A percentile compares a stretch with the other conserved stretches of the same genome.
Evolutionary conservation across 2,329 filamentous ascomycete genomes (phyloP).

Genomic region (Phialophora expanda): DNA sequence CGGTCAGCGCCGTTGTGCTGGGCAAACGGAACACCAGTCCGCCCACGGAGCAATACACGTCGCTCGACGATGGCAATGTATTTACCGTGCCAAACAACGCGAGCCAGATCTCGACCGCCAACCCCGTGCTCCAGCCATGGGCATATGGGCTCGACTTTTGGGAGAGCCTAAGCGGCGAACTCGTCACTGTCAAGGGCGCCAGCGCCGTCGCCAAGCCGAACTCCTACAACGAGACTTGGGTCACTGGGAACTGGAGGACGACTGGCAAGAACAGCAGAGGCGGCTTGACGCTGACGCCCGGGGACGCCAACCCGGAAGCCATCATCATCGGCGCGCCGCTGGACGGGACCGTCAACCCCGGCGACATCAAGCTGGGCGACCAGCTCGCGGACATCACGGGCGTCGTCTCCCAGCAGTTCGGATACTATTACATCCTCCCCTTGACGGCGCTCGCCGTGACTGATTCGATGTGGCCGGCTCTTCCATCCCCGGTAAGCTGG

Average conservation of each 20-base stretch:
- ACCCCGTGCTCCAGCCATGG: constrained; percentile 65
- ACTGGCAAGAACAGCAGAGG: constrained; percentile 68
- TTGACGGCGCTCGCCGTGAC: constrained; percentile 61
- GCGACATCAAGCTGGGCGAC: constrained; percentile 68
- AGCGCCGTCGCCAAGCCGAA: constrained; percentile 66
- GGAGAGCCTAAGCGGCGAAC: constrained; percentile 71
- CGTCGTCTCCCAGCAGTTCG: constrained; percentile 68
- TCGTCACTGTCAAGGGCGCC: constrained; percentile 66
- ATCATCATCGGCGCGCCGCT: constrained; percentile 69
- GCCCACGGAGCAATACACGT: constrained; percentile 65
- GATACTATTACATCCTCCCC: constrained; percentile 72
- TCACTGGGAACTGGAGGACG: constrained; percentile 67
- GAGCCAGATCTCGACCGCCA: constrained; percentile 61
- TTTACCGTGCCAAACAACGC: constrained; percentile 69
- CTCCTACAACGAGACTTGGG: constrained; percentile 71
- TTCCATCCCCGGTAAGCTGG: constrained; percentile 55
- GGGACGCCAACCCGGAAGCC: constrained; percentile 71
- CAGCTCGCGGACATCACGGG: constrained; percentile 69
- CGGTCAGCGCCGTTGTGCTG: constrained; percentile 64
- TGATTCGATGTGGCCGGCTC: constrained; percentile 50
- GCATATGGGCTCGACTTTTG: constrained; percentile 74
- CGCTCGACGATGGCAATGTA: constrained; percentile 68
- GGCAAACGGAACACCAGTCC: constrained; percentile 62
- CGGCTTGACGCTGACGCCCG: constrained; percentile 67
- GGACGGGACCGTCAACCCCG: constrained; percentile 67